phyloP scores from a whole-genome alignment of 1,284 basidiomycete species.

The Porogramme epimiltina region DNA sequence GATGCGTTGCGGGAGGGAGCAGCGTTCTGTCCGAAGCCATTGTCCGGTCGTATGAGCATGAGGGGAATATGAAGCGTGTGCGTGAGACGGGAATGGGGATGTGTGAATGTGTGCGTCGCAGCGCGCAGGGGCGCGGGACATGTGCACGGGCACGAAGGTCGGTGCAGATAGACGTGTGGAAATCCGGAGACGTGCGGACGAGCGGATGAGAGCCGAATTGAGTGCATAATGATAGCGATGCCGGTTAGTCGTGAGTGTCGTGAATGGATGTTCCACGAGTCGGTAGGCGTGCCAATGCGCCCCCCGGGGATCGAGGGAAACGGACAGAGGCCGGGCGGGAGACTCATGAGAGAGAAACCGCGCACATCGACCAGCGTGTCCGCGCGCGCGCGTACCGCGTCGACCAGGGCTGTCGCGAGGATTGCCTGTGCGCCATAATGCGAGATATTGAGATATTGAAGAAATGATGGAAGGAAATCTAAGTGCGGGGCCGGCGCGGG shows the following conservation, averaged over 20 bases:
- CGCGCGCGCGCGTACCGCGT: constrained; percentile 19
- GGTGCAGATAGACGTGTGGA: constrained; percentile 8
- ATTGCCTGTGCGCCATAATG: constrained; percentile 16
- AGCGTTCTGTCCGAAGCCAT: constrained; percentile 7
- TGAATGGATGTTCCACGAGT: constrained; percentile 15
- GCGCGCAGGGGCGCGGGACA: constrained; percentile 9
- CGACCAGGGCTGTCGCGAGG: constrained; percentile 17
- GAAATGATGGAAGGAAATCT: constrained; percentile 4
- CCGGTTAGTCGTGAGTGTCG: constrained; percentile 8
- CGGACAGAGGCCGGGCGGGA: constrained; percentile 4
- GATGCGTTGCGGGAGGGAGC: constrained; percentile 5
- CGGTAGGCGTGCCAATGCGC: constrained; percentile 18
- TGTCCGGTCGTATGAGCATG: constrained; percentile 10
- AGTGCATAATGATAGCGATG: constrained; percentile 26
- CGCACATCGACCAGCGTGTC: constrained; percentile 21
- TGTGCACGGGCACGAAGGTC: constrained; percentile 10
- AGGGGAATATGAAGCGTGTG: constrained; percentile 3
- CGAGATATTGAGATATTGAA: neutral
- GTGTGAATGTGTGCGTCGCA: constrained; percentile 11
- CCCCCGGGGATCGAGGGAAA: neutral
- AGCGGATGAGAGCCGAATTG: constrained; percentile 7
- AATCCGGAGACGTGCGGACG: neutral
- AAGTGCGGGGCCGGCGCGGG: constrained; percentile 18
- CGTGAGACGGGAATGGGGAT: constrained; percentile 1
- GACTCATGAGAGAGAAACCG: constrained; percentile 1